Conservation (phyloP, 1,139 yeast genomes). For the Chernovozyma sophiae-reginae region DNA sequence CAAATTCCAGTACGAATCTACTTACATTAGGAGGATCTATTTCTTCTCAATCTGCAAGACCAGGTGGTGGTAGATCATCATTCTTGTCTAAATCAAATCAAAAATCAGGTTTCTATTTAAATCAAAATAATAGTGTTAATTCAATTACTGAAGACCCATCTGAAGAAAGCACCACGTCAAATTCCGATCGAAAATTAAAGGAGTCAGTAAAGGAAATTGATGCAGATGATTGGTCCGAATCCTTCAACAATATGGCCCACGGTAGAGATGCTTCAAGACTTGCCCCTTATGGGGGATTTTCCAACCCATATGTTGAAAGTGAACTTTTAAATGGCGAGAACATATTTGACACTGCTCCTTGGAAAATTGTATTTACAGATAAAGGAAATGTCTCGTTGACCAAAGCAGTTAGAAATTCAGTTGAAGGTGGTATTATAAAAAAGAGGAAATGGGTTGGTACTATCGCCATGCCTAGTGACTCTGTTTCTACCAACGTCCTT, state of each 20-base stretch:
- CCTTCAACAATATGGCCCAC: constrained; percentile 28
- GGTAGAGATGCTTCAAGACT: constrained; percentile 30
- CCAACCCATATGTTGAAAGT: constrained; percentile 47
- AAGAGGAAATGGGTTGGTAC: constrained; percentile 81
- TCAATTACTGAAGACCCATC: neutral
- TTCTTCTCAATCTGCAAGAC: constrained; percentile 4
- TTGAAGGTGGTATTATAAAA: constrained; percentile 42
- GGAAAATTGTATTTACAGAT: constrained; percentile 66
- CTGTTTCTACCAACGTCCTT: constrained; percentile 55
- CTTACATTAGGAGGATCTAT: neutral
- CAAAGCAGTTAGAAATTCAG: constrained; percentile 75
- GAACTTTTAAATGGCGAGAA: constrained; percentile 43
- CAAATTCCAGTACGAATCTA: constrained; percentile 1
- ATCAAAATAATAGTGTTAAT: constrained; percentile 1
- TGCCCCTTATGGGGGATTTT: constrained; percentile 77
- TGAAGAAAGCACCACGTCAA: neutral
- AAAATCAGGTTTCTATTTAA: constrained; percentile 1
- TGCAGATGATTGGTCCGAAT: constrained; percentile 14
- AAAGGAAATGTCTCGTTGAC: constrained; percentile 86
- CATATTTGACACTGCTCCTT: constrained; percentile 68
- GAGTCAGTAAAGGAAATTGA: constrained; percentile 8
- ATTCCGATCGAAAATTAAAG: neutral
- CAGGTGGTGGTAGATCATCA: neutral
- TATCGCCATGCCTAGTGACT: constrained; percentile 86
- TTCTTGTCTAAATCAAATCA: neutral